phyloP scores from a whole-genome alignment of 345 rosid species.

The Moricandia arvensis region DNA sequence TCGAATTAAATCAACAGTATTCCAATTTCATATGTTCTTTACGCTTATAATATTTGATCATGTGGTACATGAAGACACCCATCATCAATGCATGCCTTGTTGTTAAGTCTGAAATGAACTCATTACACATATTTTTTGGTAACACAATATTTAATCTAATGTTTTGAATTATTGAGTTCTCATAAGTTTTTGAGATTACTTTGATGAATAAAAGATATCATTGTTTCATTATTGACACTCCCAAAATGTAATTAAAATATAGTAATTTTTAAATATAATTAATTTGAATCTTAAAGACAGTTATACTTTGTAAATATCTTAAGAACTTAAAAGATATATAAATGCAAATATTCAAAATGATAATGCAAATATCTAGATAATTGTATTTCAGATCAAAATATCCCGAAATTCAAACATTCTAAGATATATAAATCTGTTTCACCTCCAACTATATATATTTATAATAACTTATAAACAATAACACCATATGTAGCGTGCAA shows the following conservation, averaged over 20 bases:
- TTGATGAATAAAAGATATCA: too few species aligned
- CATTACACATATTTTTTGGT: not conserved
- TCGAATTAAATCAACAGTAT: constrained; percentile 22
- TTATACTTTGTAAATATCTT: not conserved
- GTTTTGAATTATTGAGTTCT: too few species aligned
- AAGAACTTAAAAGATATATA: not conserved
- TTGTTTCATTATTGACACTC: too few species aligned
- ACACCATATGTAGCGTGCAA: too few species aligned
- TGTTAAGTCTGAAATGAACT: constrained; percentile 18
- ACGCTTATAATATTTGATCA: constrained; percentile 1
- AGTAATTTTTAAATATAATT: not conserved
- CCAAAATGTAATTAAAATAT: not conserved
- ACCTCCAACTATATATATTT: too few species aligned
- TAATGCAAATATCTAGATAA: not conserved
- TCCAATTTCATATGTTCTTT: constrained; percentile 7
- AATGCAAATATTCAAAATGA: not conserved
- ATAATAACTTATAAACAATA: too few species aligned
- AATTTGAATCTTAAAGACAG: not conserved
- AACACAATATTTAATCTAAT: too few species aligned
- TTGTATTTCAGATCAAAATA: not conserved
- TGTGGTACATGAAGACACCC: constrained; percentile 32
- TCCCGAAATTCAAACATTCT: not conserved
- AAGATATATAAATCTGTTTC: not conserved
- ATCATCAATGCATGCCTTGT: constrained; percentile 17
- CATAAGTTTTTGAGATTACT: too few species aligned